Conservation (phyloP, 768 basidiomycete genomes). For the Tephrocybe sp. region DNA sequence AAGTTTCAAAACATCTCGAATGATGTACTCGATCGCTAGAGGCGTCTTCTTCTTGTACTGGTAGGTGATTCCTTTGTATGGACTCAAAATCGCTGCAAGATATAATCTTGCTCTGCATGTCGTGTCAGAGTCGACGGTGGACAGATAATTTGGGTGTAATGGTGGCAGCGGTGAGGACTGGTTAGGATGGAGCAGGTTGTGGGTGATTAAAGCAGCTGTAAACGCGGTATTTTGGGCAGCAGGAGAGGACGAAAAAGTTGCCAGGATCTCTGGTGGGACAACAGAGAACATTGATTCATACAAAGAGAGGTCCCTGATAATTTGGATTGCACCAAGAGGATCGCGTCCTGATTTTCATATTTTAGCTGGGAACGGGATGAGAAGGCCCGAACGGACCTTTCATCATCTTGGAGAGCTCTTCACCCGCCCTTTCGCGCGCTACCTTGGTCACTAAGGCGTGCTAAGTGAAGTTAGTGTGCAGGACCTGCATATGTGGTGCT, state of each 20-base stretch:
- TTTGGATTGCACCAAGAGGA: constrained; percentile 67
- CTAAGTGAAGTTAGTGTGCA: constrained; percentile 30
- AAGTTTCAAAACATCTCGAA: constrained; percentile 84
- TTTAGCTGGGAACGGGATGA: neutral
- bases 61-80: constrained; percentile 60
- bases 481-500: neutral
- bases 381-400: constrained; percentile 50
- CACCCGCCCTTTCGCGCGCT: constrained; percentile 86
- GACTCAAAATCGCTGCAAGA: constrained; percentile 74
- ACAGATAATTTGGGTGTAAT: constrained; percentile 47
- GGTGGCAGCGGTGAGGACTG: constrained; percentile 30
- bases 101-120: constrained; percentile 61
- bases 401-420: constrained; percentile 94
- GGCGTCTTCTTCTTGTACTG: constrained; percentile 61
- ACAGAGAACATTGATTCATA: constrained; percentile 63
- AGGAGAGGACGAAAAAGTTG: constrained; percentile 42
- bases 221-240: constrained; percentile 42
- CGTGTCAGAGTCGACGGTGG: constrained; percentile 32
- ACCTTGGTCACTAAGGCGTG: constrained; percentile 75
- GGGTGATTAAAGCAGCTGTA: constrained; percentile 57
- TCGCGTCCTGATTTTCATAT: constrained; percentile 51
- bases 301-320: constrained; percentile 73
- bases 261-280: constrained; percentile 42
- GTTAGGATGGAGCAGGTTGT: constrained; percentile 37
- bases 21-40: constrained; percentile 61